Percentiles rank a stretch among this genome's conserved stretches.
These are phyloP conservation scores for Leccinum imitatum DNA, from an alignment of 768 basidiomycete genomes.

Conservation along the genomic window DNA sequence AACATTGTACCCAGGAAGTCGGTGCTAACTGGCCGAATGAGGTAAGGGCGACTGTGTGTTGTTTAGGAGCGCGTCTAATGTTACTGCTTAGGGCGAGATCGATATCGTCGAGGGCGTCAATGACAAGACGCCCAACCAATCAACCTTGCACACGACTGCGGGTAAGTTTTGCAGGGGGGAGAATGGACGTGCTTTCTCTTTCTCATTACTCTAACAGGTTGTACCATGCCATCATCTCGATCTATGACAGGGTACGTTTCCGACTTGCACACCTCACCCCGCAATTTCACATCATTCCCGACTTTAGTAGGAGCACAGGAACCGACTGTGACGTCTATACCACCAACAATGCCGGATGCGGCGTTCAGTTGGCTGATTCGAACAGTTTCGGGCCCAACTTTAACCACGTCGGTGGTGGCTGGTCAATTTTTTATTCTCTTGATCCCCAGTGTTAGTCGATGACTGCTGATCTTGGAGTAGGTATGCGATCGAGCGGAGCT, in stretches of 20 bases:
- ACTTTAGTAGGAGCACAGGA: slow-evolving; percentile 13
- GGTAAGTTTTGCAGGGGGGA: slow-evolving; percentile 9
- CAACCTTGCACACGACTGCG: slow-evolving; percentile 31
- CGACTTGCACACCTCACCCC: neutral
- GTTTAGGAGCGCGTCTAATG: neutral
- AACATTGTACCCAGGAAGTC: slow-evolving; percentile 23
- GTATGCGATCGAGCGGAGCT: slow-evolving; percentile 37
- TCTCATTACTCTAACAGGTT: slow-evolving; percentile 16
- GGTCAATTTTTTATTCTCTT: slow-evolving; percentile 16
- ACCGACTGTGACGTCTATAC: slow-evolving; percentile 28
- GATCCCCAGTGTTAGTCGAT: neutral
- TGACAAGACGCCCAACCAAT: slow-evolving; percentile 25
- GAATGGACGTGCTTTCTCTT: neutral
- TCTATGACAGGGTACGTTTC: slow-evolving; percentile 33
- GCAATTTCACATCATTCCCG: neutral
- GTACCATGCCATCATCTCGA: slow-evolving; percentile 30
- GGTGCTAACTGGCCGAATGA: slow-evolving; percentile 27
- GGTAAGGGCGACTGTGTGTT: slow-evolving; percentile 4
- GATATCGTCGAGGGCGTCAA: slow-evolving; percentile 38
- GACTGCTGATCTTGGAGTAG: slow-evolving; percentile 11
- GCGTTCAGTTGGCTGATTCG: slow-evolving; percentile 24
- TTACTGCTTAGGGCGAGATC: slow-evolving; percentile 25
- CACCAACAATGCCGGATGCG: slow-evolving; percentile 33
- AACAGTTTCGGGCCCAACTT: slow-evolving; percentile 38
- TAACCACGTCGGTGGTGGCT: slow-evolving; percentile 40